These are phyloP conservation scores for Durio zibethinus DNA, from an alignment of 345 rosid species.

Conservation along the genomic window DNA sequence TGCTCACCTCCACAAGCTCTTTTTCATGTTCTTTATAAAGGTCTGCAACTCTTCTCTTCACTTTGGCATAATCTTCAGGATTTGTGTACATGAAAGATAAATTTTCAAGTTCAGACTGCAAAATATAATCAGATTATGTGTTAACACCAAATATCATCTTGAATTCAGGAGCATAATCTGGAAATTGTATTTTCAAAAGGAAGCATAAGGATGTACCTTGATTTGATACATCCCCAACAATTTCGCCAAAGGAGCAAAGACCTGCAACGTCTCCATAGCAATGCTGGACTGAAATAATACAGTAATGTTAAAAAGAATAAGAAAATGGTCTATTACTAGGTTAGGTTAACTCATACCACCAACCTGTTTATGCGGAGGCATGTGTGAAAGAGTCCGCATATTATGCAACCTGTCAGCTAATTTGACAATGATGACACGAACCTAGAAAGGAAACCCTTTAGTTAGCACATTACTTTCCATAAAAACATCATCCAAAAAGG, in stretches of 20 bases:
- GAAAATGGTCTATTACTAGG: conserved; percentile 12
- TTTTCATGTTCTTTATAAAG: conserved; percentile 83
- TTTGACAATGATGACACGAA: conserved; percentile 96
- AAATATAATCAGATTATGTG: conserved; percentile 9
- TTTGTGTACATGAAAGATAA: conserved; percentile 90
- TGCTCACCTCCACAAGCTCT: conserved; percentile 78
- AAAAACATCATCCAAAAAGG: background rate
- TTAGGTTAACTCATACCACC: conserved; percentile 13
- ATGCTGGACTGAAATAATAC: conserved; percentile 77
- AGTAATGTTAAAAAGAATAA: conserved; percentile 27
- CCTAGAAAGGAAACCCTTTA: conserved; percentile 47
- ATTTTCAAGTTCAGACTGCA: conserved; percentile 97
- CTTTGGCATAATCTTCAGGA: conserved; percentile 80
- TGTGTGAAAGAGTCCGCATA: conserved; percentile 90
- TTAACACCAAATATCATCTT: background rate
- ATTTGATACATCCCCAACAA: conserved; percentile 94
- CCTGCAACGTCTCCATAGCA: conserved; percentile 93
- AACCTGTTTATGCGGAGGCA: conserved; percentile 99
- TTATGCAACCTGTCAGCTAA: conserved; percentile 98
- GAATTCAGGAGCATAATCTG: conserved; percentile 1
- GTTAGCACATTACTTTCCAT: conserved; percentile 10
- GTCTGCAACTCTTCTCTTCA: conserved; percentile 77
- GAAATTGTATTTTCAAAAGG: background rate
- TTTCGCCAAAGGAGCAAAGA: conserved; percentile 97
- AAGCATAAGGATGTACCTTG: conserved; percentile 50